These are phyloP conservation scores for Middelhovenomyces tepae DNA, from an alignment of 805 yeast species.

Conservation along the genomic window DNA sequence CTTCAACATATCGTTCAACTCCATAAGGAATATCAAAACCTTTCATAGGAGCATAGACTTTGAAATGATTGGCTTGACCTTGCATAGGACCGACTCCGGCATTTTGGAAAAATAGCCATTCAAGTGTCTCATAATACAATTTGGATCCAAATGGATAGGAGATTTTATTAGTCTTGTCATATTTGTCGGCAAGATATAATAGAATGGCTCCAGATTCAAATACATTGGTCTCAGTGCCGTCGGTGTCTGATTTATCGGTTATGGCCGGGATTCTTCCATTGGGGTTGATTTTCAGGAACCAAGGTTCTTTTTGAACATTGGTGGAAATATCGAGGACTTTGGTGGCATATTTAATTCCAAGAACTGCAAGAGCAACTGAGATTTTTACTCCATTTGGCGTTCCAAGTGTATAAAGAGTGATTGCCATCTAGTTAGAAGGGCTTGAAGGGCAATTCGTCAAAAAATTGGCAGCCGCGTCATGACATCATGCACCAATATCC, in stretches of 20 bases:
- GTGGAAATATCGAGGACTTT: slow-evolving; percentile 34
- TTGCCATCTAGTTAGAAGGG: too few species aligned
- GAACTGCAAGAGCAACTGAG: slow-evolving; percentile 29
- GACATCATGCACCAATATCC: too few species aligned
- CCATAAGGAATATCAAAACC: slow-evolving; percentile 43
- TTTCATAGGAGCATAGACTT: slow-evolving; percentile 38
- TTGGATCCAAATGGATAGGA: slow-evolving; percentile 29
- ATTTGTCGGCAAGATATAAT: slow-evolving; percentile 49
- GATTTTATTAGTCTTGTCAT: slow-evolving; percentile 44
- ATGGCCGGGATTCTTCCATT: slow-evolving; percentile 59
- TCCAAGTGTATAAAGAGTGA: slow-evolving; percentile 36
- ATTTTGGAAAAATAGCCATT: slow-evolving; percentile 49
- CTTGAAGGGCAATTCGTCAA: too few species aligned
- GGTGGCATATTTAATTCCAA: slow-evolving; percentile 28
- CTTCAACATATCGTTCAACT: slow-evolving; percentile 41
- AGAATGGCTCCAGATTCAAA: slow-evolving; percentile 58
- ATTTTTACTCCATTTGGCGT: slow-evolving; percentile 38
- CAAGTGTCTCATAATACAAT: slow-evolving; percentile 35
- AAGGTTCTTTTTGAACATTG: slow-evolving; percentile 44
- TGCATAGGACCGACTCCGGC: slow-evolving; percentile 55
- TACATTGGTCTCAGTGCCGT: slow-evolving; percentile 27
- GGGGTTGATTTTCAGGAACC: slow-evolving; percentile 50
- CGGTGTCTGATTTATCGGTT: slow-evolving; percentile 23
- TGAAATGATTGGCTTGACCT: slow-evolving; percentile 51
- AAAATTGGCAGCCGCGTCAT: too few species aligned